Base-by-base conservation (phyloP, 352 stramenopile genomes). In the Aphanomyces euteiches region DNA sequence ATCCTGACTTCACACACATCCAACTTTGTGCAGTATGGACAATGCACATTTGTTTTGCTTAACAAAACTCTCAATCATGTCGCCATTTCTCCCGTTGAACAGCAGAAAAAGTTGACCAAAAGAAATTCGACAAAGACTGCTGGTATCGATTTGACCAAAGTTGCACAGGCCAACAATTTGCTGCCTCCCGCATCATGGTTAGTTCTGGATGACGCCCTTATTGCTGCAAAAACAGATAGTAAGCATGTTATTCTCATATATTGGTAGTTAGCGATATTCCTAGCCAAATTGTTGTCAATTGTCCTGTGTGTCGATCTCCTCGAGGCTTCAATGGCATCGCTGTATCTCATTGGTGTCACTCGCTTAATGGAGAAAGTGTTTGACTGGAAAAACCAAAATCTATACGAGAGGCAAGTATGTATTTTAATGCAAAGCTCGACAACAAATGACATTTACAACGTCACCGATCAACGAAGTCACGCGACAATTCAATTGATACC, bases 281-380 rank as follows among this genome's bases (percentile, higher is more conserved):
- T 15, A 63, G 38, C 47, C 54, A 70, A 70, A 43, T 19, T 63
- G 37, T 3, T 70, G 6, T 45, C 4, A 1, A 50, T 64, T 17
- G 37, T 64, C 13, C 5, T 70, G 2, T 47, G 36, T 6, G 56
- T 48, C n/a, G 64, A 70, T 28, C 8, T 61, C 3, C 43, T 70
- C 19, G 64, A 70, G 15, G n/a, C 21, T 6, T 45, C 64, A 3
- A 45, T 70, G 34, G 53, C 53, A 8, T 56, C 64, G 5, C 19
- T 70, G 6, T 70, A 48, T 37, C 54, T 70, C 19, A 53, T 47
- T 4, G 64, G 64, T 21, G 54, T 90, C 54, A 72, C 82, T 1
- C 79, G 75, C 34, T 48, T 93, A 1, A 66, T 93, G 0, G 85
- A 93, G 21, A 86, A 87, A 36, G 41, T 88, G 0, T 89, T 90